Conservation (phyloP, 257 asterid genomes). For the Gentiana dahurica region DNA sequence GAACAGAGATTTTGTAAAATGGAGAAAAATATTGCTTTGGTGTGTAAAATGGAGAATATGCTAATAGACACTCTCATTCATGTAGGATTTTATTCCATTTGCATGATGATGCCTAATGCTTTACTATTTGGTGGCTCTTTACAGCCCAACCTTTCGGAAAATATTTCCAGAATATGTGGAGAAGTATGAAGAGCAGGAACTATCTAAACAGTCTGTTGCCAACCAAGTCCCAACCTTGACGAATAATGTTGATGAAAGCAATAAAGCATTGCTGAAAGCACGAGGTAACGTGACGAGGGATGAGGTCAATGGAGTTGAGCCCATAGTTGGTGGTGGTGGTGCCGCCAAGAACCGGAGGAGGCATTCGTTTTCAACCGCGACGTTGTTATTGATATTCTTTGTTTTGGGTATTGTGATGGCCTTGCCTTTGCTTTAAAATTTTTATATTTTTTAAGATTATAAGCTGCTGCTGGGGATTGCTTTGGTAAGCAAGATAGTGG, state of each 20-base stretch:
- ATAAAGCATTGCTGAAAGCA: slow-evolving; percentile 19
- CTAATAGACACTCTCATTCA: too few relatives aligned
- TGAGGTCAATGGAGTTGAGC: slow-evolving; percentile 27
- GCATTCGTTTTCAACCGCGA: slow-evolving; percentile 63
- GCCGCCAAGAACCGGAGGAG: slow-evolving; percentile 35
- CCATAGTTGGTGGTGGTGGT: slow-evolving; percentile 11
- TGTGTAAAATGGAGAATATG: too few relatives aligned
- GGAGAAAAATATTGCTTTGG: too few relatives aligned
- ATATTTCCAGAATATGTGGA: slow-evolving; percentile 11
- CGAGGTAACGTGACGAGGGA: slow-evolving; percentile 27
- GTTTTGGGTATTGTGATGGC: slow-evolving; percentile 80
- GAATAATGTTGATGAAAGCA: slow-evolving; percentile 3
- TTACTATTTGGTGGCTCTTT: not conserved
- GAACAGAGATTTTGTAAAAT: too few relatives aligned
- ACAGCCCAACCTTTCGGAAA: slow-evolving; percentile 50
- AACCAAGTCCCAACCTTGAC: slow-evolving; percentile 2
- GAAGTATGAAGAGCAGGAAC: slow-evolving; percentile 8
- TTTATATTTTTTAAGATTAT: too few relatives aligned
- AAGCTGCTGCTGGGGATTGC: too few relatives aligned
- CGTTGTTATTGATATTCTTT: slow-evolving; percentile 48
- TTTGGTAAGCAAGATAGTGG: too few relatives aligned
- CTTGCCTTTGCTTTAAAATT: slow-evolving; percentile 64
- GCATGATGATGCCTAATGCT: too few relatives aligned
- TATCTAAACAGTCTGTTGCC: not conserved
- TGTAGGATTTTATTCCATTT: too few relatives aligned